These are phyloP conservation scores for Solanum pennellii DNA, from an alignment of 257 asterid species.

Conservation along the genomic window DNA sequence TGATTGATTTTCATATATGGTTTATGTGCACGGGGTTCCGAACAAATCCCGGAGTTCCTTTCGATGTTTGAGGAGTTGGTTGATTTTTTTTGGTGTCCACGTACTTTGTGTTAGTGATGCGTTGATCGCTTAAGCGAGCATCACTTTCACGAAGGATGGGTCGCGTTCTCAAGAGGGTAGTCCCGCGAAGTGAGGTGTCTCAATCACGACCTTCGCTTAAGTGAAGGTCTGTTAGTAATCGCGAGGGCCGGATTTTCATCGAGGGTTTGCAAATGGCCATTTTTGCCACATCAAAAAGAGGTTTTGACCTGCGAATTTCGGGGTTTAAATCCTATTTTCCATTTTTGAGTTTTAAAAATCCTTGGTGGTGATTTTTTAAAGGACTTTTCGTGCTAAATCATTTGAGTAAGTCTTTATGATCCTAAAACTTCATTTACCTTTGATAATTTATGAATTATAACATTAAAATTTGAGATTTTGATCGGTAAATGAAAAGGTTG, in stretches of 20 bases:
- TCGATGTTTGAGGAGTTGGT: too few relatives aligned
- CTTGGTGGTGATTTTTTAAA: background rate
- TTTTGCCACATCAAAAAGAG: background rate
- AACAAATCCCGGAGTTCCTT: background rate
- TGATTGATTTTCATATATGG: background rate
- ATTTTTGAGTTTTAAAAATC: too few relatives aligned
- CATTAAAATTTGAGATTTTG: too few relatives aligned
- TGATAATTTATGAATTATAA: background rate
- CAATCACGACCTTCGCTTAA: background rate
- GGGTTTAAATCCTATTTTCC: background rate
- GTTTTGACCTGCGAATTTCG: background rate
- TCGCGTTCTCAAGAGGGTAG: background rate
- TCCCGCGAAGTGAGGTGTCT: background rate
- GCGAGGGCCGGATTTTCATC: background rate
- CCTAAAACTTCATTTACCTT: background rate
- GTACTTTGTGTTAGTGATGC: background rate
- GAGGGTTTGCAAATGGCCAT: fast-evolving
- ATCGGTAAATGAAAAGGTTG: background rate
- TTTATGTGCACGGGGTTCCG: background rate
- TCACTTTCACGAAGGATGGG: background rate
- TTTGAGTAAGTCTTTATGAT: background rate
- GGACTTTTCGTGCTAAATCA: background rate
- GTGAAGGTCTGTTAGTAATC: background rate
- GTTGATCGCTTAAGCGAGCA: background rate
- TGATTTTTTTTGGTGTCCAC: background rate